Conservation (phyloP, 768 basidiomycete genomes). For the Lactarius tabidus region DNA sequence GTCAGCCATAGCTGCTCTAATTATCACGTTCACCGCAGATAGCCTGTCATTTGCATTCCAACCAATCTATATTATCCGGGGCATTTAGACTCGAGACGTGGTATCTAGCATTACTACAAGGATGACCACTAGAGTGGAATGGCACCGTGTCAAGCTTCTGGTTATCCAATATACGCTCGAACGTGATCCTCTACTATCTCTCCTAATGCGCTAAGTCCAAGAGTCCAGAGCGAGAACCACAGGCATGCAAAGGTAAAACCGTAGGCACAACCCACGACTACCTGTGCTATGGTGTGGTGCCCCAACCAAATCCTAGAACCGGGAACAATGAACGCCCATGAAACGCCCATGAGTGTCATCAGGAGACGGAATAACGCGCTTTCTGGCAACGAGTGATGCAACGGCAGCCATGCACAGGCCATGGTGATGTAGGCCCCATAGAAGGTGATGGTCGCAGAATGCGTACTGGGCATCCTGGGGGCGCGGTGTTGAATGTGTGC, state of each 20-base stretch:
- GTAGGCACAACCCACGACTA: constrained; percentile 52
- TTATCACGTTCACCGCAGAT: not conserved
- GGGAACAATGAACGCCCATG: constrained; percentile 53
- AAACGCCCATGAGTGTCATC: constrained; percentile 45
- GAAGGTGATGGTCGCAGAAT: constrained; percentile 65
- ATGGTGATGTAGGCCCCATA: constrained; percentile 58
- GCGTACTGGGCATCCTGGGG: constrained; percentile 78
- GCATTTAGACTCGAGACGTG: not conserved
- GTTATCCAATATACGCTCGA: constrained; percentile 9
- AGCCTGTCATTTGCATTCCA: not conserved
- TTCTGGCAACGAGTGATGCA: constrained; percentile 52
- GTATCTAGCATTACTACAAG: not conserved
- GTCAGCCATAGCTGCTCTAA: not conserved
- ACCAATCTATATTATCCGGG: not conserved
- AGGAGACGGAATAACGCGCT: constrained; percentile 38
- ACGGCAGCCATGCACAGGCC: constrained; percentile 53
- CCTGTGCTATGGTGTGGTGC: constrained; percentile 71
- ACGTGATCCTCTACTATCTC: constrained; percentile 21
- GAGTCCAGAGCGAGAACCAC: constrained; percentile 60
- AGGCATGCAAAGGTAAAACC: constrained; percentile 50
- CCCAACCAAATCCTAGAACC: constrained; percentile 71
- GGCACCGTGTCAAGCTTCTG: not conserved
- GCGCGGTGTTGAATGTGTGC: not conserved
- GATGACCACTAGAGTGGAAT: not conserved
- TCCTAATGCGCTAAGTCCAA: constrained; percentile 33